Evolutionary conservation across 208 protist genomes (phyloP), one percentile per base, ranked within the genome.

Genomic region (Wallacemonas sp.): DNA sequence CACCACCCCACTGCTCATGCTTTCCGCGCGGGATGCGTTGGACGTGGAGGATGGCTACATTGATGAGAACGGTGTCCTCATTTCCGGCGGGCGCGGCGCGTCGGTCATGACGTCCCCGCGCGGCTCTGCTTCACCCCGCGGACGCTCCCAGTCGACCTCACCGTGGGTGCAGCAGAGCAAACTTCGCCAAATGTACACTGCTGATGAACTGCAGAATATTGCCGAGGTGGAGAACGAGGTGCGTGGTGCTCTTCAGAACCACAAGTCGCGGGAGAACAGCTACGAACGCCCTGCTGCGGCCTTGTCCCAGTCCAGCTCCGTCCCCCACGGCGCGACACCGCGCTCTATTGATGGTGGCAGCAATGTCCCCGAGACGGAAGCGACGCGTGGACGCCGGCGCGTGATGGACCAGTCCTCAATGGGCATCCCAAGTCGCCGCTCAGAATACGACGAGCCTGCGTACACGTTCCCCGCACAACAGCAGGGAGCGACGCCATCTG

Each of bases 191-290:
- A 81, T 89, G 68, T 89, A 89, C 76, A 71, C 75, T 41, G 62
- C 68, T 17, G 63, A 68, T 15, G 82, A 89, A 72, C 74, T 80
- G 75, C 71, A 83, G 61, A 70, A 53, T 19, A 80, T 89, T 34
- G 82, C 75, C 2, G 68, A 70, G n/a, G 64, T 82, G 6, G 79
- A 89, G 68, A 83, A 65, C 38, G 75, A 89, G 68, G 82, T 89
- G 24, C 82, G 82, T 21, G 68, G 72, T 1, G 75, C 70, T 0
- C 66, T 89, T 3, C 61, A 73, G 62, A 39, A 54, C 15, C 65
- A 73, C 66, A 68, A 66, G 30, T 64, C 78, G 3, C 66, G 64
- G 30, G 79, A 80, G 17, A 58, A 58, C 51, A 58, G 51, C 51
- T 58, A 58, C 51, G 51, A 58, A 21, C 51, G 51, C 51, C 51